A percentile compares a stretch with the other conserved stretches of the same genome.
phyloP scores from a whole-genome alignment of 306 rosid genomes.

The Fragaria vesca region DNA sequence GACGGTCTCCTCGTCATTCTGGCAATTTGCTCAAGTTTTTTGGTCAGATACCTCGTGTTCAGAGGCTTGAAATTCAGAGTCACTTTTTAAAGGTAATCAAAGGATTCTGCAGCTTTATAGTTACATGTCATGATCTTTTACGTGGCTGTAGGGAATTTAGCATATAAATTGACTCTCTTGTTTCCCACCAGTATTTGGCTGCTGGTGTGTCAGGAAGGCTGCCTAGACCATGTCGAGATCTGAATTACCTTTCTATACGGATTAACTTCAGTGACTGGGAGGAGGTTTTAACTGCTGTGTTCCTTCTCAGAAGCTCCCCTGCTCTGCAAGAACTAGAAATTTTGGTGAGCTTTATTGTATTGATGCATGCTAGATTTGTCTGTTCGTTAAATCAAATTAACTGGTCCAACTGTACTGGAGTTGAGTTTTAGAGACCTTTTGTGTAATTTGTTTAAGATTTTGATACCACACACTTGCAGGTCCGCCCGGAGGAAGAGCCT shows the following conservation, averaged over 20 bases:
- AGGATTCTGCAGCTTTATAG: not conserved
- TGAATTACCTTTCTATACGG: slow-evolving; percentile 50
- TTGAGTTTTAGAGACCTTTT: not conserved
- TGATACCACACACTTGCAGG: slow-evolving; percentile 31
- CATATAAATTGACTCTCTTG: not conserved
- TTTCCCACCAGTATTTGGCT: slow-evolving; percentile 52
- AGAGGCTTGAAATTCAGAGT: slow-evolving; percentile 54
- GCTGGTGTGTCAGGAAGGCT: slow-evolving; percentile 42
- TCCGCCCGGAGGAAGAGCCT: slow-evolving; percentile 36
- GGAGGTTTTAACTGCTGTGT: slow-evolving; percentile 50
- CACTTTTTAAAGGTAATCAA: slow-evolving; percentile 50
- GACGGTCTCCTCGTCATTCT: slow-evolving; percentile 28
- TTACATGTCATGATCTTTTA: not conserved
- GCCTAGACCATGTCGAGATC: slow-evolving; percentile 43
- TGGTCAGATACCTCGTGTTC: slow-evolving; percentile 40
- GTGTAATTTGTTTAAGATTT: not conserved
- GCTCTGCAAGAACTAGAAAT: slow-evolving; percentile 53
- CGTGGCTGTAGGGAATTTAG: not conserved
- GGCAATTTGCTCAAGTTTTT: slow-evolving; percentile 52
- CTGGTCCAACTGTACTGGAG: not conserved
- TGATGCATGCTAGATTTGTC: not conserved
- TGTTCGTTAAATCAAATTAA: not conserved
- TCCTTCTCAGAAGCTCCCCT: slow-evolving; percentile 57
- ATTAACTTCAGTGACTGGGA: slow-evolving; percentile 48
- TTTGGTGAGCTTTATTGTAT: slow-evolving; percentile 40